Percentiles rank a stretch among this genome's conserved stretches.
phyloP scores from a whole-genome alignment of 2,329 filamentous ascomycete genomes.

The Alternaria consortialis region DNA sequence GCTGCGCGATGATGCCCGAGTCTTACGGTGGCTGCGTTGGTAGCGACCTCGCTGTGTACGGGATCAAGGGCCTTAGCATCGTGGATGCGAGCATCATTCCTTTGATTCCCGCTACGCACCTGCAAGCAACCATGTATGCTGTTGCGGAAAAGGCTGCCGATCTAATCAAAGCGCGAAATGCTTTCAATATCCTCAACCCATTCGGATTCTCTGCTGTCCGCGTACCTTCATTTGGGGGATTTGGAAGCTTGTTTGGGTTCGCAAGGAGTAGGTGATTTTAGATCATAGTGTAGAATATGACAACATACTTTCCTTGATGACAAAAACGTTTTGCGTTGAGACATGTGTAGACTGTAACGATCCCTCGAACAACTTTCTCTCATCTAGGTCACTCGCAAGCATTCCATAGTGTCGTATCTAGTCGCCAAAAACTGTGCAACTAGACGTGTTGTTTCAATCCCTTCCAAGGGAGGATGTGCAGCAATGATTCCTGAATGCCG shows the following conservation, averaged over 20 bases:
- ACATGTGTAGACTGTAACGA: too few relatives aligned
- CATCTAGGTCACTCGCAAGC: too few relatives aligned
- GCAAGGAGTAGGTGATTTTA: neutral
- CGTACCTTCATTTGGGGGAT: neutral
- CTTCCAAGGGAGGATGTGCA: neutral
- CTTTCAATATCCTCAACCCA: neutral
- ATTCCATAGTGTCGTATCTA: too few relatives aligned
- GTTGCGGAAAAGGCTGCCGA: slow-evolving; percentile 46
- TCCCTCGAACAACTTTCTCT: too few relatives aligned
- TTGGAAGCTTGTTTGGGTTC: neutral
- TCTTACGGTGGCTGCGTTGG: slow-evolving; percentile 39
- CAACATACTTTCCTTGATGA: neutral
- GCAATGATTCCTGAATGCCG: neutral
- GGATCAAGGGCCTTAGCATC: slow-evolving; percentile 36
- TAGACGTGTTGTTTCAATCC: too few relatives aligned
- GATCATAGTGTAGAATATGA: neutral
- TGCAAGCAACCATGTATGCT: slow-evolving; percentile 44
- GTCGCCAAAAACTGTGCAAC: too few relatives aligned
- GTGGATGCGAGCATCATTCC: slow-evolving; percentile 46
- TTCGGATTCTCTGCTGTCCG: neutral
- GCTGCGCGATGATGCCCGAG: slow-evolving; percentile 42
- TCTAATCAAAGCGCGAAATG: slow-evolving; percentile 36
- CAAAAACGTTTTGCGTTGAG: too few relatives aligned
- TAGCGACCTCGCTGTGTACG: slow-evolving; percentile 36
- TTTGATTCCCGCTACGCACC: slow-evolving; percentile 40